Base-by-base conservation (phyloP, 2,329 filamentous ascomycete genomes). In the Colletotrichum sp. region DNA sequence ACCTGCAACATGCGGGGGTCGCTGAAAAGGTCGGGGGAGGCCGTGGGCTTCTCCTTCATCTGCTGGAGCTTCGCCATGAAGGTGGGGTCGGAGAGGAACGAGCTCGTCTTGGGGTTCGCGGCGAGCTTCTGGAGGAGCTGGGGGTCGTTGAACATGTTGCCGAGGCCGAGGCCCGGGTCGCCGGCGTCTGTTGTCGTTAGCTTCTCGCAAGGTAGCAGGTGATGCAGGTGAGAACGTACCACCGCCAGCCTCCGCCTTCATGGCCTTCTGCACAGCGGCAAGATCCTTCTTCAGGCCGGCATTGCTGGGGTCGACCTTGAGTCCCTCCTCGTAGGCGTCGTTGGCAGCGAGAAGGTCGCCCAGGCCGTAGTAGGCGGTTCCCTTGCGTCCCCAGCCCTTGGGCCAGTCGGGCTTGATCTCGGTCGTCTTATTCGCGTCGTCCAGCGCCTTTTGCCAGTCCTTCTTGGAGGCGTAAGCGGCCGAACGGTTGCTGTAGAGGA, bases 331-430 rank as follows among this genome's bases (percentile, higher is more conserved):
- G 83, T 97, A 99, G 27, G 97, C 95, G 80, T 98, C 95, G 76
- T 93, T 91, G 38, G 97, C 95, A 62, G 91, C 94, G 64, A 97
- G 87, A 27, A 98, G 89, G 82, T 99, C 95, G 66, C 96, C 95
- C 74, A 93, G 87, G 59, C 97, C 97, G 83, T 98, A 97, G 38
- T 96, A 89, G 70, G 97, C 97, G 76, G 95, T 93, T 77, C 96
- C 97, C 84, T 98, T 98, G 75, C 97, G 93, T 73, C 94, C 93
- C 93, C 95, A 98, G 77, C 97, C 97, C 87, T 98, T 98, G 74
- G 95, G 92, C 97, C 97, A 99, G 88, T 98, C 97, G 15, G 96
- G 94, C 89, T 99, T 98, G 83, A 99, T 88, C 85, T 98, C 91
- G 69, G 94, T 97, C 5, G 95, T 97, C 90, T 98, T 98, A 82